Evolutionary conservation across 768 basidiomycete species (phyloP).

Genomic region (Phylloporus sp.): DNA sequence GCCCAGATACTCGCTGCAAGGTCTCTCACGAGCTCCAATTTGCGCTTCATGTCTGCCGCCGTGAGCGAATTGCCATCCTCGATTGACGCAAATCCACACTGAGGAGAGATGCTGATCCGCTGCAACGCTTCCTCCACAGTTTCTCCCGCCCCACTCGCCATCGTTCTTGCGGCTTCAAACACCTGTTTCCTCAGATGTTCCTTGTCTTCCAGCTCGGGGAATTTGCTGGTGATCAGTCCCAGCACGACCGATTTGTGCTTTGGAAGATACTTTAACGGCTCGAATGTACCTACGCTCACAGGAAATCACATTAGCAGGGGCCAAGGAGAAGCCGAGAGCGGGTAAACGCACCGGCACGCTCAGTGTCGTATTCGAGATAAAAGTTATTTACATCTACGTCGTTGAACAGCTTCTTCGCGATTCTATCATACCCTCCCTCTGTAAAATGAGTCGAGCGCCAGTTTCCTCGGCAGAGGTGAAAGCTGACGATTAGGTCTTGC

Average conservation of each 20-base stretch:
- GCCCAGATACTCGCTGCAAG: conserved; percentile 38
- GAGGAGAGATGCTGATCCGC: conserved; percentile 43
- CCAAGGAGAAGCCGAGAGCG: rapidly evolving
- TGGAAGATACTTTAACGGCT: conserved; percentile 30
- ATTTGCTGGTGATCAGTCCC: conserved; percentile 43
- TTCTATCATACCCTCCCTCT: conserved; percentile 44
- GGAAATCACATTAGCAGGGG: background rate
- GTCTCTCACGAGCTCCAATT: conserved; percentile 30
- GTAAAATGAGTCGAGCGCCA: conserved; percentile 35
- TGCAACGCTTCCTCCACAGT: conserved; percentile 36
- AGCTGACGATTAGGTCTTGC: conserved; percentile 36
- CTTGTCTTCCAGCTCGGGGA: conserved; percentile 41
- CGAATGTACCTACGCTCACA: conserved; percentile 24
- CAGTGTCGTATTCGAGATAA: conserved; percentile 48
- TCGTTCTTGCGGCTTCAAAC: conserved; percentile 39
- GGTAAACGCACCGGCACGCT: conserved; percentile 36
- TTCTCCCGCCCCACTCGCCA: conserved; percentile 38
- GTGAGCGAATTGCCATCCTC: conserved; percentile 41
- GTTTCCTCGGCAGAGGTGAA: conserved; percentile 45
- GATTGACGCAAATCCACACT: conserved; percentile 50
- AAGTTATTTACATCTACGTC: conserved; percentile 41
- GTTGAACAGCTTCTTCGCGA: conserved; percentile 44
- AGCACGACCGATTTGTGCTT: conserved; percentile 39
- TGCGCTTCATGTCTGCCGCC: conserved; percentile 34
- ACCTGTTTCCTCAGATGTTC: conserved; percentile 37